These are phyloP conservation scores for Fusarium xyrophilum DNA, from an alignment of 2,329 filamentous ascomycete species.

Conservation along the genomic window DNA sequence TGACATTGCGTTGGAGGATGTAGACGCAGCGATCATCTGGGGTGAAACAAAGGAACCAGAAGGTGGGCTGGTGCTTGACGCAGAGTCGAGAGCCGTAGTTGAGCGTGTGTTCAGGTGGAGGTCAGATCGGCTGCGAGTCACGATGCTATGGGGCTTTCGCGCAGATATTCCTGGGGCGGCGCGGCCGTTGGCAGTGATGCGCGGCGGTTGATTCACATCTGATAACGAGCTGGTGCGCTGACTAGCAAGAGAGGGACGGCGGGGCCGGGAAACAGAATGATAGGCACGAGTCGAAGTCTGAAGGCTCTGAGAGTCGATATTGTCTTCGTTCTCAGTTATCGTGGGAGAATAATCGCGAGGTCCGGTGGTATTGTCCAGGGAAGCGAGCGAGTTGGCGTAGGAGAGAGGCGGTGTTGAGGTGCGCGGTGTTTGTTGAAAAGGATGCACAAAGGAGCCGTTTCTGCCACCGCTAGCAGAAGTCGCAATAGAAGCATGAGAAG, in stretches of 20 bases:
- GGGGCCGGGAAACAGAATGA: conserved; percentile 34
- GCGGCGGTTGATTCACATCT: conserved; percentile 44
- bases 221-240: conserved; percentile 47
- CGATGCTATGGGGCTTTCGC: conserved; percentile 49
- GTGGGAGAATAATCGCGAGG: conserved; percentile 62
- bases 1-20: conserved; percentile 52
- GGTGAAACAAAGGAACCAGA: conserved; percentile 38
- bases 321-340: conserved; percentile 61
- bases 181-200: conserved; percentile 41
- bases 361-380: conserved; percentile 52
- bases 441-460: conserved; percentile 64
- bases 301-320: conserved; percentile 42
- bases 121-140: conserved; percentile 55
- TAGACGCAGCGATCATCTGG: conserved; percentile 36
- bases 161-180: conserved; percentile 43
- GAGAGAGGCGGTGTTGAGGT: conserved; percentile 66
- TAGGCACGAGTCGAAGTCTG: conserved; percentile 31
- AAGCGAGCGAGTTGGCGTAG: conserved; percentile 63
- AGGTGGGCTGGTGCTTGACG: conserved; percentile 41
- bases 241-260: conserved; percentile 44
- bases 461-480: conserved; percentile 62
- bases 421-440: conserved; percentile 69
- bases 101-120: conserved; percentile 49
- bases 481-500: conserved; percentile 63
- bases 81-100: conserved; percentile 38